A percentile compares a stretch with the other conserved stretches of the same genome.
phyloP scores from a whole-genome alignment of 345 rosid species.

The Boechera stricta region DNA sequence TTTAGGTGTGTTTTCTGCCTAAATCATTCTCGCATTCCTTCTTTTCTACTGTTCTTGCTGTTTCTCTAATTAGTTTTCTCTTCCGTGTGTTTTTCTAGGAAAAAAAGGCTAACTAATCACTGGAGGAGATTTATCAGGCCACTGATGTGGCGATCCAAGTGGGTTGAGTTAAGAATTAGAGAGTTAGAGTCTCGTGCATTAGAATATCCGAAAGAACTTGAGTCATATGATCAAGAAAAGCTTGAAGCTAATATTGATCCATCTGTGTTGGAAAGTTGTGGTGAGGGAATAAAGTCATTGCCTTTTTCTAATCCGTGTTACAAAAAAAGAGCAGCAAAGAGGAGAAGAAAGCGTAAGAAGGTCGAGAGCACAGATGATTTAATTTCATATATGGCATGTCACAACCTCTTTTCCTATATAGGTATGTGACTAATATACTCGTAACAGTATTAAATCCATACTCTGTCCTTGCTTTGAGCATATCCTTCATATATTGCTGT shows the following conservation, averaged over 20 bases:
- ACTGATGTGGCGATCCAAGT: slow-evolving; percentile 93
- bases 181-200: slow-evolving; percentile 69
- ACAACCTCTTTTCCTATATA: slow-evolving; percentile 70
- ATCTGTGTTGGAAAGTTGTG: slow-evolving; percentile 56
- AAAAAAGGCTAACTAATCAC: slow-evolving; percentile 85
- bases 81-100: slow-evolving; percentile 47
- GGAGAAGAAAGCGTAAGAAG: slow-evolving; percentile 77
- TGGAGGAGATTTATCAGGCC: slow-evolving; percentile 85
- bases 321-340: slow-evolving; percentile 63
- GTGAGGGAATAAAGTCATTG: slow-evolving; percentile 60
- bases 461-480: slow-evolving; percentile 13
- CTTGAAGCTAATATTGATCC: slow-evolving; percentile 49
- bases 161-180: slow-evolving; percentile 77
- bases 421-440: slow-evolving; percentile 52
- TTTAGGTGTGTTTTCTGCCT: slow-evolving; percentile 55
- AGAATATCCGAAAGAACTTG: slow-evolving; percentile 66
- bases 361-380: slow-evolving; percentile 64
- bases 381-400: slow-evolving; percentile 61
- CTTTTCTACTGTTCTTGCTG: neutral
- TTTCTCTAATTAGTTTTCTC: neutral
- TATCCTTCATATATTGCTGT: neutral
- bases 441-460: slow-evolving; percentile 1
- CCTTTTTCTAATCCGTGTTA: slow-evolving; percentile 66
- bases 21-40: neutral
- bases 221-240: slow-evolving; percentile 54